Evolutionary conservation across 768 basidiomycete genomes (phyloP), one percentile per base, ranked within the genome.

Genomic region (Tephrocybe sp.): DNA sequence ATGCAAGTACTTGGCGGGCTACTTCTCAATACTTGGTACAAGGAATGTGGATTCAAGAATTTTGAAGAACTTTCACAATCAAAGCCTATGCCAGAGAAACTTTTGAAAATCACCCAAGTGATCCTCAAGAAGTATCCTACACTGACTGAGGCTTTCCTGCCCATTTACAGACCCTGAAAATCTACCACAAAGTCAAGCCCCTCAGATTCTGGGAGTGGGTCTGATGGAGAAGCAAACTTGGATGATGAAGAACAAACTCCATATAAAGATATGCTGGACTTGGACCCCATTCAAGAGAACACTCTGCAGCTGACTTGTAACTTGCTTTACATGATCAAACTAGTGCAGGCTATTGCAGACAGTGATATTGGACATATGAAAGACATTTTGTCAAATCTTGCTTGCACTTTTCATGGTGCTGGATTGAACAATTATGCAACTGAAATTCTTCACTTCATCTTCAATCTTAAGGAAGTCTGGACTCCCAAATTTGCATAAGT

Each of bases 311-410:
- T 74, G 0, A 65, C 58, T 0, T 56, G 61, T 0, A 69, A 74
- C 36, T 51, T 76, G 0, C 55, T 73, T 0, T 59, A 67, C 38
- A 57, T 73, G 0, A 3, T 51, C 0, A 68, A 73, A 41, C 61
- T 74, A 1, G 51, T 58, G 0, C 8, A 46, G 0, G 69, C 71
- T 0, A 62, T 65, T 0, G 37, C 62, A 0, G 48, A 53, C 4
- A 70, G 72, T 0, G 71, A 76, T 45, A 65, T 68, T 32, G 69
- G 70, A 0, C 55, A 59, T 0, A 42, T 74, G 0, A 66, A 75
- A 48, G 68, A 68, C 34, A 54, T 67, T 6, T 45, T 68, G 0
- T 60, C 63, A 3, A 36, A 55, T 5, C 39, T 70, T 15, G 65
- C 65, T 0, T 60, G 58, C 26, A 61, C 68, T 2, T 72, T 72